Evolutionary conservation across 140 eudicot species (phyloP).

Genomic region (Erigeron philadelphicus): DNA sequence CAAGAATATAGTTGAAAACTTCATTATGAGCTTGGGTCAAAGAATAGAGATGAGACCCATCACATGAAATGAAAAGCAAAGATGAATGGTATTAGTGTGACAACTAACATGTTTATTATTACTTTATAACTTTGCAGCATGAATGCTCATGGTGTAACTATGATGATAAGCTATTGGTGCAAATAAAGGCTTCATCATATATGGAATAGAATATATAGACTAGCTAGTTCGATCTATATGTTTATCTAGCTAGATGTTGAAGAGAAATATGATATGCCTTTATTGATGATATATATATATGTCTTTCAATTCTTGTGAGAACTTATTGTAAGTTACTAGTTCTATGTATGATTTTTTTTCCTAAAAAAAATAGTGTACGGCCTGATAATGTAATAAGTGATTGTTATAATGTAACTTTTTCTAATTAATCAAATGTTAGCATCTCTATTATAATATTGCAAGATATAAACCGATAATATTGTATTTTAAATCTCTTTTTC

Average conservation of each 20-base stretch:
- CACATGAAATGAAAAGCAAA: neutral
- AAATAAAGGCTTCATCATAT: slow-evolving; percentile 6
- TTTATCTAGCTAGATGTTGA: slow-evolving; percentile 7
- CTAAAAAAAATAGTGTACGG: too few relatives aligned
- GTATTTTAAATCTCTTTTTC: too few relatives aligned
- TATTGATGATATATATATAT: neutral
- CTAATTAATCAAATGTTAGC: too few relatives aligned
- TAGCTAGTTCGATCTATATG: too few relatives aligned
- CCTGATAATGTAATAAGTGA: too few relatives aligned
- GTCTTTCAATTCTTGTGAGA: neutral
- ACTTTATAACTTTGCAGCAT: slow-evolving; percentile 11
- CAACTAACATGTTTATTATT: neutral
- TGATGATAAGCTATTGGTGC: slow-evolving; percentile 18
- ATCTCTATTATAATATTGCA: too few relatives aligned
- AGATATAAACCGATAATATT: too few relatives aligned
- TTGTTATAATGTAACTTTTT: too few relatives aligned
- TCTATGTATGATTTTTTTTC: too few relatives aligned
- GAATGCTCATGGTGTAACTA: neutral
- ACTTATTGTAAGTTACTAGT: neutral
- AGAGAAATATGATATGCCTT: neutral
- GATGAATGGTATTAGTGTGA: neutral
- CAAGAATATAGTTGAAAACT: neutral
- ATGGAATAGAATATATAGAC: neutral
- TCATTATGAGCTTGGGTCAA: neutral
- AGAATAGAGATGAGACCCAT: neutral